Evolutionary conservation across 768 basidiomycete genomes (phyloP), one percentile per base, ranked within the genome.

Genomic region (Mrakia blollopis): DNA sequence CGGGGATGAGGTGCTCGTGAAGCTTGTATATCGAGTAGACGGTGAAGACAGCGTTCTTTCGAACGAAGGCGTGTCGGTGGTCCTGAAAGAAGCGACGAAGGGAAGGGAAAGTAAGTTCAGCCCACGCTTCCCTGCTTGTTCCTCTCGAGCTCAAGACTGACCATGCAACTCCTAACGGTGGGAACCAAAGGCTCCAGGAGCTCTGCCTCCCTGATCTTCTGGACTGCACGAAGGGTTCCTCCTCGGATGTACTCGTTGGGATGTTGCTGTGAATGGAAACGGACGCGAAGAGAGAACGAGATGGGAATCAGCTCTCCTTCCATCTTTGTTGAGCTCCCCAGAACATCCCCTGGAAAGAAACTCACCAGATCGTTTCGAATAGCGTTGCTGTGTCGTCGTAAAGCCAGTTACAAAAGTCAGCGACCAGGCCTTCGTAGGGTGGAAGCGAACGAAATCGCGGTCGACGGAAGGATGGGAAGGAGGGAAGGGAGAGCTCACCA

Each of bases 221-320:
- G 93, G 18, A 98, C 88, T 85, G 95, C 96, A 35, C 97, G 91
- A 47, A 98, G 89, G 16, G 93, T 95, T n/a, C 94, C 93, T 63
- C 97, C 97, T 52, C 97, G 92, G 81, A 99, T 97, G 84, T 98
- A 99, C 86, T 99, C 97, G 81, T 99, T 98, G 13, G 96, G 95
- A 81, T 99, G 97, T 94, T 98, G 95, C 92, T 95, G 79, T 9
- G 54, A 71, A 72, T 39, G 25, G 60, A 10, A 44, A 3, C 21
- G 9, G 35, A 47, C 32, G 39, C 39, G 44, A 28, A 3, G 57
- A 57, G 4, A 16, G 50, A 16, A n/a, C 21, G 21, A 52, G 21
- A 41, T 30, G 78, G 65, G 28, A 50, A 65, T 68, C 65, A 68
- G 65, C 65, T 68, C 37, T 11, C 52, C 25, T 14, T 50, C 47